A percentile compares a stretch with the other conserved stretches of the same genome.
Evolutionary conservation across 495 filamentous ascomycete genomes (phyloP).

Genomic region (Platismatia glauca): DNA sequence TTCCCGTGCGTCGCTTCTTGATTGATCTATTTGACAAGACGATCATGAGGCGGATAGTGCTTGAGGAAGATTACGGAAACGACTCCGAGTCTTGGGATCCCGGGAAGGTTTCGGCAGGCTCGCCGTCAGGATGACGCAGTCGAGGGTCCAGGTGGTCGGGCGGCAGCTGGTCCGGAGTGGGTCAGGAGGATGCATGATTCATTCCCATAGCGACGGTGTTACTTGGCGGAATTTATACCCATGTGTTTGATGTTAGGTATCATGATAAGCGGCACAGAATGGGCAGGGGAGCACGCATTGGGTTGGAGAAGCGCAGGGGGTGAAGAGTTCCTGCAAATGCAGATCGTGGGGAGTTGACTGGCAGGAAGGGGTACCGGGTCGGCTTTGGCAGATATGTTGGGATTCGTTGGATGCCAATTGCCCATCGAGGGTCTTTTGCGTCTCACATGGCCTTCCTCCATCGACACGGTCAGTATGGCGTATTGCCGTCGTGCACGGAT

Average conservation of each 20-base stretch:
- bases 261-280: background rate
- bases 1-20: conserved; percentile 75
- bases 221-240: background rate
- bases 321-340: background rate
- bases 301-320: background rate
- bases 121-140: background rate
- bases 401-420: too few relatives aligned
- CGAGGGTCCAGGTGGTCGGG: background rate
- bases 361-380: too few relatives aligned
- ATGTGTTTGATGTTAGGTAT: background rate
- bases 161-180: background rate
- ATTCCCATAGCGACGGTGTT: conserved; percentile 5
- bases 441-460: too few relatives aligned
- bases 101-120: background rate
- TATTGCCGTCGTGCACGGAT: too few relatives aligned
- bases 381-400: too few relatives aligned
- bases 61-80: conserved; percentile 44
- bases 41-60: conserved; percentile 72
- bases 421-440: too few relatives aligned
- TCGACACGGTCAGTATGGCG: too few relatives aligned
- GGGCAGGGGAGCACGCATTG: background rate
- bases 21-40: conserved; percentile 89
- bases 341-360: too few relatives aligned
- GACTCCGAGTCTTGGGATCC: conserved; percentile 23
- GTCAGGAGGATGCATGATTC: background rate